A percentile compares a stretch with the other conserved stretches of the same genome.
Conservation (phyloP, 257 asterid species). For the Solanum okadae region DNA sequence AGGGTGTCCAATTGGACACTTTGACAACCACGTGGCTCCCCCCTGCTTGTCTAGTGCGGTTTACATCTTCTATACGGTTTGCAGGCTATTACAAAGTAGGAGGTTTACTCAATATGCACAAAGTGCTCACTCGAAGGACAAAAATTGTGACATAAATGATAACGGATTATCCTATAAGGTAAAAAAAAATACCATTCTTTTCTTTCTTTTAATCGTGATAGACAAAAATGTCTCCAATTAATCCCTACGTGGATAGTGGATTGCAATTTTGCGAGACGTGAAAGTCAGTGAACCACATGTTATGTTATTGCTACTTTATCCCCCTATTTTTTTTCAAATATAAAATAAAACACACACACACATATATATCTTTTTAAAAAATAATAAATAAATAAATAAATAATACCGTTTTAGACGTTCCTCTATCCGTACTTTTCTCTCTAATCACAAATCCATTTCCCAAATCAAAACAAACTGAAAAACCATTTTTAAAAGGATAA, state of each 20-base stretch:
- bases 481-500: neutral
- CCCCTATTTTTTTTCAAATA: no score
- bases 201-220: neutral
- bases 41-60: no score
- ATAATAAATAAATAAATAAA: neutral
- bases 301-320: neutral
- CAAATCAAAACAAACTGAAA: neutral
- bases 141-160: no score
- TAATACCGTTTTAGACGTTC: neutral
- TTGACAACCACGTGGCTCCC: no score
- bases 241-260: neutral
- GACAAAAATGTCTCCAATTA: neutral
- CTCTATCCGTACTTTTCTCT: neutral
- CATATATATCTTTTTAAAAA: no score
- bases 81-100: neutral
- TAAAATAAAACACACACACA: no score
- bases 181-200: no score
- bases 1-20: no score
- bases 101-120: no score
- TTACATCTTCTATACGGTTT: no score
- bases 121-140: rapidly evolving
- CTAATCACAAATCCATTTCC: neutral
- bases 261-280: neutral
- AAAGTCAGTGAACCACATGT: neutral
- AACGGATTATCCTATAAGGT: no score